Evolutionary conservation across 768 basidiomycete genomes (phyloP).

Genomic region (Paxillus involutus): DNA sequence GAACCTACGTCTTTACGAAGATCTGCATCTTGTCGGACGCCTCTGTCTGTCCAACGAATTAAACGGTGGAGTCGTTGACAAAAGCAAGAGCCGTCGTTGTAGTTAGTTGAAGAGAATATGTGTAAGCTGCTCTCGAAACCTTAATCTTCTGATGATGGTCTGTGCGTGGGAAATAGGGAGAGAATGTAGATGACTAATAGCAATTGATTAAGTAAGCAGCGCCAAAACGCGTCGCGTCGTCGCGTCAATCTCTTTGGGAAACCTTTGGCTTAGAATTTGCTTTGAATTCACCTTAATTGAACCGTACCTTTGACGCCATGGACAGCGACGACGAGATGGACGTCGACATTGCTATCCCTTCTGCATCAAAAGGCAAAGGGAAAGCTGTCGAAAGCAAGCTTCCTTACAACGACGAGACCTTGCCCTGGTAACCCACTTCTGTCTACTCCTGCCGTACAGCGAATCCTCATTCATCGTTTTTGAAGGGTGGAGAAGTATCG

Average conservation of each 20-base stretch:
- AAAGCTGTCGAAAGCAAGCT: constrained; percentile 50
- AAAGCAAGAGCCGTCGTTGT: constrained; percentile 61
- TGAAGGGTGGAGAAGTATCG: constrained; percentile 97
- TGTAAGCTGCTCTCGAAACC: constrained; percentile 17
- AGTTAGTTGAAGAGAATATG: constrained; percentile 18
- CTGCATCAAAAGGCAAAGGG: constrained; percentile 64
- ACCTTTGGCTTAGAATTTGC: no score
- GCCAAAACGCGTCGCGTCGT: constrained; percentile 22
- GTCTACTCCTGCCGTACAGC: not conserved
- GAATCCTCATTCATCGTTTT: not conserved
- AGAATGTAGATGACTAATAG: constrained; percentile 22
- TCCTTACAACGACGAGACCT: constrained; percentile 56
- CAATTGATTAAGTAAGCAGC: constrained; percentile 1
- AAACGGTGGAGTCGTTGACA: constrained; percentile 93
- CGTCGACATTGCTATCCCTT: constrained; percentile 33
- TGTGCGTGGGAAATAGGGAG: constrained; percentile 34
- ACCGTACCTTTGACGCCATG: constrained; percentile 37
- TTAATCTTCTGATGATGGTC: constrained; percentile 41
- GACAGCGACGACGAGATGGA: constrained; percentile 57
- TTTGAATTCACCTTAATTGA: no score
- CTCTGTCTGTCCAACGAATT: constrained; percentile 86
- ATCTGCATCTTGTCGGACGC: constrained; percentile 90
- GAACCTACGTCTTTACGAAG: constrained; percentile 91
- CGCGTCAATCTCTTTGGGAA: constrained; percentile 8
- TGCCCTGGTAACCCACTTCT: constrained; percentile 69